Evolutionary conservation across 2,329 filamentous ascomycete genomes (phyloP).

Genomic region (Penicillium sumatraense): DNA sequence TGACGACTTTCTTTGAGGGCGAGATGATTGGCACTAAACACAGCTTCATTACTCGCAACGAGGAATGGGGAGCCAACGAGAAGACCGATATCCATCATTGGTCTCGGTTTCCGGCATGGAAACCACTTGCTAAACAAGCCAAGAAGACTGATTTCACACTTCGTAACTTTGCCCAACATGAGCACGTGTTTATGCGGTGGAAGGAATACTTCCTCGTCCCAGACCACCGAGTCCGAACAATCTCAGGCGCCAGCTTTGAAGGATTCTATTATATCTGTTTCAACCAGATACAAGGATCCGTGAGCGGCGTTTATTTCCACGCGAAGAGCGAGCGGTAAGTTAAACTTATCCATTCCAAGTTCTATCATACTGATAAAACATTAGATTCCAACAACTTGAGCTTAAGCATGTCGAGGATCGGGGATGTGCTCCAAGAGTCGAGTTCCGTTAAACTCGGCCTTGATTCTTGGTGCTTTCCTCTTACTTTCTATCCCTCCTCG

Average conservation of each 20-base stretch:
- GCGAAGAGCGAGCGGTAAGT: conserved; percentile 91
- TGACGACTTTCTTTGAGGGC: conserved; percentile 97
- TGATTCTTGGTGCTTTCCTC: conserved; percentile 20
- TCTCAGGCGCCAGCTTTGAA: conserved; percentile 93
- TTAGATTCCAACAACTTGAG: conserved; percentile 88
- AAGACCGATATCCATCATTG: conserved; percentile 93
- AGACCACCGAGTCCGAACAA: conserved; percentile 87
- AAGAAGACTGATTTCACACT: conserved; percentile 63
- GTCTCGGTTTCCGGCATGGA: conserved; percentile 86
- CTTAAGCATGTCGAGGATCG: conserved; percentile 84
- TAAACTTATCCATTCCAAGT: conserved; percentile 42
- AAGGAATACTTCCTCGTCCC: conserved; percentile 98
- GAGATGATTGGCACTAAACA: conserved; percentile 97
- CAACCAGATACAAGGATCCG: conserved; percentile 83
- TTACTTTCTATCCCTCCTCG: no score
- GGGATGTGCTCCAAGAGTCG: conserved; percentile 83
- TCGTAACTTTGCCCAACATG: conserved; percentile 75
- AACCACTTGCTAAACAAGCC: conserved; percentile 70
- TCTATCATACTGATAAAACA: conserved; percentile 10
- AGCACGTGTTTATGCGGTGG: conserved; percentile 98
- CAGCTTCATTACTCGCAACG: conserved; percentile 87
- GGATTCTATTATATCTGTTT: conserved; percentile 99
- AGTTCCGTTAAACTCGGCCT: conserved; percentile 71
- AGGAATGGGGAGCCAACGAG: conserved; percentile 87
- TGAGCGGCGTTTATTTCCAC: conserved; percentile 97